Evolutionary conservation across 129 eudicot genomes (phyloP).

Genomic region (Chrysanthemum makinoi): DNA sequence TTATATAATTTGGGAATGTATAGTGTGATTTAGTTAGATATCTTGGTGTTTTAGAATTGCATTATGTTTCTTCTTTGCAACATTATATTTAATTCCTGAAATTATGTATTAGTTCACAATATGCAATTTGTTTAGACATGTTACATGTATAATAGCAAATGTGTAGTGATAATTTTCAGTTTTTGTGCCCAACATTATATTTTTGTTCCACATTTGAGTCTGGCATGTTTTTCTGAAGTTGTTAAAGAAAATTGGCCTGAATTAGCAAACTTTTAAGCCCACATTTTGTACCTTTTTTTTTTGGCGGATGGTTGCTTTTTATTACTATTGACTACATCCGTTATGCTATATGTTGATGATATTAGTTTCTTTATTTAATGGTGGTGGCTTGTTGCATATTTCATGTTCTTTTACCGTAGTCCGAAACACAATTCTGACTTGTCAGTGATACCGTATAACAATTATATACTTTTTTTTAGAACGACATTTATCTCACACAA

Average conservation of each 20-base stretch:
- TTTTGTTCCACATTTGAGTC: neutral
- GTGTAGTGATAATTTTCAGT: neutral
- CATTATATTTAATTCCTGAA: too few species aligned
- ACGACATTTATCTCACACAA: too few species aligned
- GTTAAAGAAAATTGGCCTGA: neutral
- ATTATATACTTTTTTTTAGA: too few species aligned
- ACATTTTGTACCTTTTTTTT: neutral
- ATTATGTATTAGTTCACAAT: neutral
- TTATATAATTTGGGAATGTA: neutral
- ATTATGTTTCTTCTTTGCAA: neutral
- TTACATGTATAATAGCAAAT: neutral
- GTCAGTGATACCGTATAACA: too few species aligned
- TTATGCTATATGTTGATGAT: neutral
- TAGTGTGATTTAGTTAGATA: neutral
- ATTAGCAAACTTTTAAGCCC: neutral
- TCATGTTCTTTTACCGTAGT: too few species aligned
- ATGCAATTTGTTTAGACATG: conserved; percentile 2
- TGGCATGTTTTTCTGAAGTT: neutral
- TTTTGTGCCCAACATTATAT: neutral
- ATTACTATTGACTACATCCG: neutral
- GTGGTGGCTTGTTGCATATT: too few species aligned
- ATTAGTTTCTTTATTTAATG: neutral
- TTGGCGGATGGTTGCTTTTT: neutral
- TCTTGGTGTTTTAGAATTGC: neutral
- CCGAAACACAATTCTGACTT: too few species aligned